phyloP scores from a whole-genome alignment of 768 basidiomycete genomes.

The Podaxis sp. region DNA sequence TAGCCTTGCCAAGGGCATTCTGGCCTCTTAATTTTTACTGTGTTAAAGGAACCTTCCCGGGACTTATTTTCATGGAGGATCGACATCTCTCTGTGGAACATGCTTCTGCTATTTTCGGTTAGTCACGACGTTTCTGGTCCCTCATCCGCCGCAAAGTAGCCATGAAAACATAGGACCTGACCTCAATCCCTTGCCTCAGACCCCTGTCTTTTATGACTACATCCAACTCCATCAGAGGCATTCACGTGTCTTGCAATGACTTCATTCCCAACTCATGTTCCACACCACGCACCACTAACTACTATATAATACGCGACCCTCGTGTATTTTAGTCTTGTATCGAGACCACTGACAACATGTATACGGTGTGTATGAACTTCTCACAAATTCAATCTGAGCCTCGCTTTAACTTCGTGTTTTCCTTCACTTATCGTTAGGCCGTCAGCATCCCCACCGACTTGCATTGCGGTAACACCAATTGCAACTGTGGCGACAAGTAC shows the following conservation, averaged over 20 bases:
- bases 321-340: background rate
- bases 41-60: too few species aligned
- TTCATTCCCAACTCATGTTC: background rate
- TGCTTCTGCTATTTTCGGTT: too few species aligned
- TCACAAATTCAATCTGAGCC: background rate
- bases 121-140: too few species aligned
- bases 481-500: conserved; percentile 10
- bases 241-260: background rate
- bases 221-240: background rate
- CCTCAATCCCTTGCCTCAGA: background rate
- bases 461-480: conserved; percentile 10
- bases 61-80: too few species aligned
- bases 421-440: background rate
- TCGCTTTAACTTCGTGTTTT: background rate
- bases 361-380: background rate
- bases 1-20: background rate
- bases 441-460: background rate
- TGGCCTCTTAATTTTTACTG: too few species aligned
- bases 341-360: background rate
- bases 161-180: background rate
- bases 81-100: too few species aligned
- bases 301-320: background rate
- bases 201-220: background rate
- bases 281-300: background rate
- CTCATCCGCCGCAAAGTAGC: too few species aligned